Percentiles rank a stretch among this genome's conserved stretches.
Evolutionary conservation across 208 protist species (phyloP).

Genomic region (Porcisia hertigi): DNA sequence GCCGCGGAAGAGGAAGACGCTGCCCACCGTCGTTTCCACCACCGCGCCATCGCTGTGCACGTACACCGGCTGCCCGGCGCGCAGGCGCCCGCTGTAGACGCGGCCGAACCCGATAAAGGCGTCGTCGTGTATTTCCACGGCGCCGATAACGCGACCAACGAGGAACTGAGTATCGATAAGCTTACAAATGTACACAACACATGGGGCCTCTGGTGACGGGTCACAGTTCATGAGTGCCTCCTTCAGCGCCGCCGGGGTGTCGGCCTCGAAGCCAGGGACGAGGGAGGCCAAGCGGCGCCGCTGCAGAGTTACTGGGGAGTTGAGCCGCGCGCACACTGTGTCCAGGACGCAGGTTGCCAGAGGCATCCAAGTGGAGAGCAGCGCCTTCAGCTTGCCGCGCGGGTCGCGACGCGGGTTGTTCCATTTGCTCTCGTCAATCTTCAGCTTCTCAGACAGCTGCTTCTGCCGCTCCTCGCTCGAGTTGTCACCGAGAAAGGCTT

Average conservation of each 20-base stretch:
- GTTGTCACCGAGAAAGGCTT: constrained; percentile 65
- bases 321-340: constrained; percentile 83
- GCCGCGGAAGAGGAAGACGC: constrained; percentile 95
- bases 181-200: constrained; percentile 85
- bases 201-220: constrained; percentile 60
- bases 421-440: constrained; percentile 66
- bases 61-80: constrained; percentile 84
- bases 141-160: constrained; percentile 53
- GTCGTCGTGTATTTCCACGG: constrained; percentile 57
- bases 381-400: constrained; percentile 71
- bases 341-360: constrained; percentile 90
- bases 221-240: constrained; percentile 67
- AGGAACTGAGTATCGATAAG: constrained; percentile 88
- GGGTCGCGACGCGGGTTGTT: constrained; percentile 74
- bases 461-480: constrained; percentile 81
- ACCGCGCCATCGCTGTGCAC: constrained; percentile 79
- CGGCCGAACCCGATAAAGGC: constrained; percentile 96
- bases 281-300: constrained; percentile 61
- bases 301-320: constrained; percentile 90
- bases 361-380: constrained; percentile 95
- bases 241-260: constrained; percentile 33
- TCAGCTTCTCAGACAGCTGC: constrained; percentile 66
- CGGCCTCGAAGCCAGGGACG: constrained; percentile 60
- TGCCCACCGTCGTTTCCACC: constrained; percentile 52
- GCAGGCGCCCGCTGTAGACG: constrained; percentile 95